These are phyloP conservation scores for Apiospora malaysiana DNA, from an alignment of 2,329 filamentous ascomycete genomes.

Conservation along the genomic window DNA sequence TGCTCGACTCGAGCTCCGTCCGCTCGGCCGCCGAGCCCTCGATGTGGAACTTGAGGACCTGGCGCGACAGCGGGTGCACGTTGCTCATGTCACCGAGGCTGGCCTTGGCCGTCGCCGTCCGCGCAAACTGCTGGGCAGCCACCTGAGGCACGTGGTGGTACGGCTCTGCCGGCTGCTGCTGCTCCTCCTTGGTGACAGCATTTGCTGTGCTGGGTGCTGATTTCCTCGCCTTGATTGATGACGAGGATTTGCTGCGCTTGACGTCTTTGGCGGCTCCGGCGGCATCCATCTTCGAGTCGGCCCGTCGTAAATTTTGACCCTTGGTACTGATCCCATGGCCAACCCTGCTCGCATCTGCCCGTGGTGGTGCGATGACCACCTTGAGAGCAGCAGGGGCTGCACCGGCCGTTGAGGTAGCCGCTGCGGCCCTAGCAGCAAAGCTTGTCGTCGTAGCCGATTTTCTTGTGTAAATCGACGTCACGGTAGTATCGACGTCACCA, in stretches of 20 bases:
- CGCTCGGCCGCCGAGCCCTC: constrained; percentile 38
- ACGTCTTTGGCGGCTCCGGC: constrained; percentile 23
- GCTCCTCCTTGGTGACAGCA: constrained; percentile 9
- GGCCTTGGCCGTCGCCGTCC: constrained; percentile 54
- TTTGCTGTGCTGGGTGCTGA: constrained; percentile 4
- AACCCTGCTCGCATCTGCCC: not conserved
- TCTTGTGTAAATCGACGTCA: not conserved
- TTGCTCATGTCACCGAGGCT: constrained; percentile 41
- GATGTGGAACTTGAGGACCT: constrained; percentile 48
- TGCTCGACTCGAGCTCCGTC: constrained; percentile 34
- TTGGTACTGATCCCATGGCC: not conserved
- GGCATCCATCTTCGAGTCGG: constrained; percentile 14
- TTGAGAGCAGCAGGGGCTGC: not conserved
- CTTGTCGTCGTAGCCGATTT: not conserved
- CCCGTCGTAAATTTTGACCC: not conserved
- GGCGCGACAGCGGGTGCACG: constrained; percentile 50
- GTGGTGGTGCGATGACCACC: constrained; percentile 3
- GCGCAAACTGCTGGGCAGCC: constrained; percentile 60
- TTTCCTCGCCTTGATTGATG: constrained; percentile 25
- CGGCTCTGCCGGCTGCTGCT: not conserved
- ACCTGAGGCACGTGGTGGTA: constrained; percentile 60
- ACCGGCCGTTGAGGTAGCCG: not conserved
- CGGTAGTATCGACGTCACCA: constrained; percentile 10
- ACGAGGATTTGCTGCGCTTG: constrained; percentile 25
- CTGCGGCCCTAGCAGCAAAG: not conserved